Evolutionary conservation across 306 rosid genomes (phyloP), one percentile per base, ranked within the genome.

Genomic region (Aeschynomene evenia): DNA sequence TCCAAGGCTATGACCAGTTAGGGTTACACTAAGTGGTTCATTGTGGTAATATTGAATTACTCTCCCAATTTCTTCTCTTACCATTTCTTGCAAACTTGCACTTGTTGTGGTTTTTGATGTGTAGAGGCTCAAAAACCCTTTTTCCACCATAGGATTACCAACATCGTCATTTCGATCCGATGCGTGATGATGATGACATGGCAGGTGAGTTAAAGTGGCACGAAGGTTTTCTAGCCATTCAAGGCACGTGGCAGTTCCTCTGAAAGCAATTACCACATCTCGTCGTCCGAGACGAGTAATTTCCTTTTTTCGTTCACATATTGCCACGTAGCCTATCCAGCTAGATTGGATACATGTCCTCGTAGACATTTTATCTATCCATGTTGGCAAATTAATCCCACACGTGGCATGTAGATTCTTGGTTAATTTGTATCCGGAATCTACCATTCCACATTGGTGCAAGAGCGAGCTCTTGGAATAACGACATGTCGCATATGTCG

Each of bases 1-100:
- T 21, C 97, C 97, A 4, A 91, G 89, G 42, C 97, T 91, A 33
- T 91, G 97, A 1, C 95, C 97, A 0, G 97, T 91, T 68, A 91
- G 76, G 9, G 97, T 91, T 15, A 91, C 6, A 73, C 97, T 91
- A 2, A 91, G 75, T 0, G 87, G 83, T 53, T 85, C 85, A 9
- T 81, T 80, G 0, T 74, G 70, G 57, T 91, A 91, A 1, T 79
- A 34, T 10, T 77, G 64, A 4, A 91, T 58, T 0, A 91, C 57
- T 19, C 82, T 37, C 3, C 61, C 20, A 22, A 90, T 68, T 28
- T 91, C 95, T 24, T 83, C 59, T 0, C 84, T 78, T 2, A 91
- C 61, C 89, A 85, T 86, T 26, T 83, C 65, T 73, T 80, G 90
- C 49, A 91, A 75, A 42, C 97, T 88, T 0, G 73, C 78, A 0